Evolutionary conservation across 2,329 filamentous ascomycete genomes (phyloP), one percentile per base, ranked within the genome.

Genomic region (Alternaria panax): DNA sequence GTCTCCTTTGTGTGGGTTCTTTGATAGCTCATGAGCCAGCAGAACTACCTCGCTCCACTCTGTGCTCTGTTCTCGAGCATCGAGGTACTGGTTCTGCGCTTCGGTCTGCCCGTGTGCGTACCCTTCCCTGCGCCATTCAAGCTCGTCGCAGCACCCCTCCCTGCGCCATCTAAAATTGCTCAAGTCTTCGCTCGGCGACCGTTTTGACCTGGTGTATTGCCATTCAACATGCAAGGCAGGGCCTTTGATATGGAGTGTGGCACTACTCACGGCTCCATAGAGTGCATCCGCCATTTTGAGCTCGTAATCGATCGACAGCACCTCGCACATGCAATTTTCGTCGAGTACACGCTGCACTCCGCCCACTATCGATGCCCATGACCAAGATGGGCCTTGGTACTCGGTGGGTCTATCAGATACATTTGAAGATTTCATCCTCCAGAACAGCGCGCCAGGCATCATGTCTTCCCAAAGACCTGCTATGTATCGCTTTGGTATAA

Each of bases 271-370:
- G 0, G 12, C 14, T 16, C 30, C 30, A 14, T 34, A 34, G 11
- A 14, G 5, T 6, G 12, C 30, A 14, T 7, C 30, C 6, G 2
- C 30, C 4, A 0, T 16, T 6, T 34, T 1, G 5, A 0, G 30
- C 30, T 6, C 12, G 5, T 16, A 7, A 0, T 34, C 14, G 7
- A 34, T 2, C 0, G 30, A 34, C 4, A 16, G 14, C 0, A 32
- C 0, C 30, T 32, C 14, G 14, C 30, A 32, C 0, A 16, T 0
- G 4, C 12, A 32, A 2, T 32, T 5, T 2, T 12, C 0, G 30
- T 5, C 14, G 30, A 2, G 1, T 4, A 5, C 2, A 0, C 14
- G 11, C 11, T 1, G 0, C 4, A 32, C 30, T 32, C 0, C 1
- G 1, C 30, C 30, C 14, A 14, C 30, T 2, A 34, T 3, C 5